phyloP scores from a whole-genome alignment of 148 eudicot species.

The Tetragonia tetragonoides region DNA sequence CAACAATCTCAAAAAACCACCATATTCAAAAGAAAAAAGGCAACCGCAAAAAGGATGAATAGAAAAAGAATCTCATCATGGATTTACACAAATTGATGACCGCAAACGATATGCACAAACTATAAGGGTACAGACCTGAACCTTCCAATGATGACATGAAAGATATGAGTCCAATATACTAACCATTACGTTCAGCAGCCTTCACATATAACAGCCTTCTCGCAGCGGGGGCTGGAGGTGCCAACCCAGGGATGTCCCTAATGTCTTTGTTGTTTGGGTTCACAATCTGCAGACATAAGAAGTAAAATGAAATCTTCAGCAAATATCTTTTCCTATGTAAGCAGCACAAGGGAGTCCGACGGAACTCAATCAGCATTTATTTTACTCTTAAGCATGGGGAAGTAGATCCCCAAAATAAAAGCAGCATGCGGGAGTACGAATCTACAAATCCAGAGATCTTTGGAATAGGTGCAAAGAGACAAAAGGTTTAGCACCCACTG shows the following conservation, averaged over 20 bases:
- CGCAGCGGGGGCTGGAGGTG: conserved; percentile 83
- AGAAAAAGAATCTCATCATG: conserved; percentile 23
- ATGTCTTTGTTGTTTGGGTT: conserved; percentile 82
- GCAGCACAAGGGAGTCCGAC: not conserved
- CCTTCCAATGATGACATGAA: conserved; percentile 11
- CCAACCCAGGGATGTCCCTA: conserved; percentile 89
- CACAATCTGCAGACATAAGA: conserved; percentile 49
- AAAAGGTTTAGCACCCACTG: too few relatives aligned
- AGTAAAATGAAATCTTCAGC: not conserved
- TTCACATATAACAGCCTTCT: conserved; percentile 64
- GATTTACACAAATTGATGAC: conserved; percentile 27
- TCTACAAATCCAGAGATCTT: too few relatives aligned
- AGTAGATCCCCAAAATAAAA: too few relatives aligned
- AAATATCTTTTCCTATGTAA: not conserved
- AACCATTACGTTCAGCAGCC: conserved; percentile 30
- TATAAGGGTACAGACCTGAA: conserved; percentile 8
- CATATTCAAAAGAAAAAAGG: not conserved
- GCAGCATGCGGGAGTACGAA: too few relatives aligned
- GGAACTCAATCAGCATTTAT: not conserved
- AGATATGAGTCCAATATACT: conserved; percentile 1
- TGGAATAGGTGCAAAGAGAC: too few relatives aligned
- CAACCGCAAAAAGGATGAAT: conserved; percentile 5
- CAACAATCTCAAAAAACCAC: conserved; percentile 18
- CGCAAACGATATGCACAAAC: conserved; percentile 33
- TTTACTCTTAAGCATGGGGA: not conserved